Evolutionary conservation across 768 basidiomycete species (phyloP).

Genomic region (Lepiota subincarnata): DNA sequence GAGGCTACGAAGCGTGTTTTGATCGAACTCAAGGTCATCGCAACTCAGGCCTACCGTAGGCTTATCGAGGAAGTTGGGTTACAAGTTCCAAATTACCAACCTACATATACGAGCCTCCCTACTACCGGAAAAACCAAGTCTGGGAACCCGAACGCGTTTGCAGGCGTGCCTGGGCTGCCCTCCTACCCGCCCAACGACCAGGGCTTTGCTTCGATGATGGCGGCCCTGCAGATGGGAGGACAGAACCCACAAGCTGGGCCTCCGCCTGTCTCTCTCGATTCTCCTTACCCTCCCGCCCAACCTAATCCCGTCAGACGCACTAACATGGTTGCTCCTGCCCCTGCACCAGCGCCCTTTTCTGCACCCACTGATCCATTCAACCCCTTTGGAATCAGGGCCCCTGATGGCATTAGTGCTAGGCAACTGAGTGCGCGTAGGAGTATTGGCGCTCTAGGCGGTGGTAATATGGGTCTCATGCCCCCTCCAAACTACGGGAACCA

Average conservation of each 20-base stretch:
- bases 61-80: slow-evolving; percentile 94
- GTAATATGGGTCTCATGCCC: slow-evolving; percentile 21
- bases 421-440: slow-evolving; percentile 48
- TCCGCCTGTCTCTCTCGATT: slow-evolving; percentile 50
- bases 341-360: slow-evolving; percentile 30
- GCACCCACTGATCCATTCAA: slow-evolving; percentile 45
- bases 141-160: slow-evolving; percentile 44
- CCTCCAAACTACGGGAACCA: slow-evolving; percentile 49
- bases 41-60: slow-evolving; percentile 91
- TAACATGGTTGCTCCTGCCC: slow-evolving; percentile 23
- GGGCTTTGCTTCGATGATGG: slow-evolving; percentile 90
- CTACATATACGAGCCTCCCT: slow-evolving; percentile 63
- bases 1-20: slow-evolving; percentile 90
- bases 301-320: slow-evolving; percentile 33
- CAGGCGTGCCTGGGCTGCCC: slow-evolving; percentile 68
- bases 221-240: slow-evolving; percentile 85
- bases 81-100: slow-evolving; percentile 84
- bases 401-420: slow-evolving; percentile 44
- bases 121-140: slow-evolving; percentile 58
- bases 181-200: slow-evolving; percentile 81
- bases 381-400: slow-evolving; percentile 44
- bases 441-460: slow-evolving; percentile 40
- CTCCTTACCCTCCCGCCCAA: slow-evolving; percentile 42
- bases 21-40: slow-evolving; percentile 86
- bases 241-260: slow-evolving; percentile 81